phyloP scores from a whole-genome alignment of 176 grass and related monocot species.

The Musa itinerans region DNA sequence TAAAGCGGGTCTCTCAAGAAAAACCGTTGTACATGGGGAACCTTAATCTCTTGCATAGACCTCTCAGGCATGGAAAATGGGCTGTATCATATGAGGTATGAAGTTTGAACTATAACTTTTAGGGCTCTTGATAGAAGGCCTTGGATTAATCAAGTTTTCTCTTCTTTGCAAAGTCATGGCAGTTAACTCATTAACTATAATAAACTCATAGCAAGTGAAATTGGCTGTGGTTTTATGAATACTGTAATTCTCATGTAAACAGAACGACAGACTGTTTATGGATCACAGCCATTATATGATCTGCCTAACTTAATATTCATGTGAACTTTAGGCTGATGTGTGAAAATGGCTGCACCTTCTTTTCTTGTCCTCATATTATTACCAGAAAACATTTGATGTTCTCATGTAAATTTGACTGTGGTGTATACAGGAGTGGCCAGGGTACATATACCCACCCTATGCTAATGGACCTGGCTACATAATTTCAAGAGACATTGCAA shows the following conservation, averaged over 20 bases:
- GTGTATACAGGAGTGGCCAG: conserved; percentile 77
- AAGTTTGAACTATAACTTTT: background rate
- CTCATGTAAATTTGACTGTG: background rate
- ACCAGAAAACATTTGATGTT: background rate
- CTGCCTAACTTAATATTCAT: no score
- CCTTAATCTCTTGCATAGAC: conserved; percentile 94
- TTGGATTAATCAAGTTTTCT: no score
- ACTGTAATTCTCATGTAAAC: no score
- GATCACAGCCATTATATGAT: no score
- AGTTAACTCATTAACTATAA: no score
- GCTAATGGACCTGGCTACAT: conserved; percentile 91
- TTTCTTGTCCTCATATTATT: background rate
- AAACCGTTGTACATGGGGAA: conserved; percentile 86
- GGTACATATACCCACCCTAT: conserved; percentile 87
- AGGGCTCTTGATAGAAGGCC: background rate
- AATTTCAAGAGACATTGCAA: conserved; percentile 79
- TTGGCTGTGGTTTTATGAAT: no score
- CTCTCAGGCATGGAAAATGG: conserved; percentile 84
- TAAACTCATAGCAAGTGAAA: no score
- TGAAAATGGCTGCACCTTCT: no score
- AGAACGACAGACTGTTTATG: no score
- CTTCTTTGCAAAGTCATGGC: no score
- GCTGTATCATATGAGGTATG: conserved; percentile 79
- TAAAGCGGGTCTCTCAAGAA: conserved; percentile 39
- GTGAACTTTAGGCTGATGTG: no score